phyloP scores from a whole-genome alignment of 2,329 filamentous ascomycete genomes.

The Dothideomycetes sp. region DNA sequence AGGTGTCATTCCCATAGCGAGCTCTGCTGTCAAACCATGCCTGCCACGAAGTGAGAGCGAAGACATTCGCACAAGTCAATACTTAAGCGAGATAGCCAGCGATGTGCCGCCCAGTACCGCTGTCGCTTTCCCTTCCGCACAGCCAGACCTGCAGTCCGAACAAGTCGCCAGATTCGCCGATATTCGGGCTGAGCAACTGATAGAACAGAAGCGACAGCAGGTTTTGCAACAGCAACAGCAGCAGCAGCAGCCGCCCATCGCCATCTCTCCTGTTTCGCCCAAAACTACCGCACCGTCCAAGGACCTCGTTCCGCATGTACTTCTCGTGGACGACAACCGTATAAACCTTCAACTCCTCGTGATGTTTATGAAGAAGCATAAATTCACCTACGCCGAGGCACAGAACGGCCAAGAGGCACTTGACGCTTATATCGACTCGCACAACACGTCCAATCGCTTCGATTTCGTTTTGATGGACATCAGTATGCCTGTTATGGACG shows the following conservation, averaged over 20 bases:
- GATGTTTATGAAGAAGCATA: slow-evolving; percentile 12
- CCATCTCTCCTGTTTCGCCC: too few species aligned
- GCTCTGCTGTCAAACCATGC: neutral
- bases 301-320: slow-evolving; percentile 6
- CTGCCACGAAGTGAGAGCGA: neutral
- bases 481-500: slow-evolving; percentile 17
- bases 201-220: neutral
- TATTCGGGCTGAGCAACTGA: slow-evolving; percentile 2
- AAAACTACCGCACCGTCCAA: too few species aligned
- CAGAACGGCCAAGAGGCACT: slow-evolving; percentile 35
- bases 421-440: slow-evolving; percentile 20
- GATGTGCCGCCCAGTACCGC: slow-evolving; percentile 3
- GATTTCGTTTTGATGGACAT: slow-evolving; percentile 13
- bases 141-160: slow-evolving; percentile 10
- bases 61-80: neutral
- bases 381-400: slow-evolving; percentile 18
- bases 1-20: neutral
- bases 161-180: slow-evolving; percentile 10
- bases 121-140: slow-evolving; percentile 2
- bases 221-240: neutral
- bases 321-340: slow-evolving; percentile 16
- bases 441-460: slow-evolving; percentile 12
- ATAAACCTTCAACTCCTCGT: slow-evolving; percentile 14
- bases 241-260: slow-evolving; percentile 3
- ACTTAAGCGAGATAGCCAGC: neutral